Percentiles rank a stretch among this genome's conserved stretches.
Conservation (phyloP, 495 filamentous ascomycete species). For the Xylaria venustula region DNA sequence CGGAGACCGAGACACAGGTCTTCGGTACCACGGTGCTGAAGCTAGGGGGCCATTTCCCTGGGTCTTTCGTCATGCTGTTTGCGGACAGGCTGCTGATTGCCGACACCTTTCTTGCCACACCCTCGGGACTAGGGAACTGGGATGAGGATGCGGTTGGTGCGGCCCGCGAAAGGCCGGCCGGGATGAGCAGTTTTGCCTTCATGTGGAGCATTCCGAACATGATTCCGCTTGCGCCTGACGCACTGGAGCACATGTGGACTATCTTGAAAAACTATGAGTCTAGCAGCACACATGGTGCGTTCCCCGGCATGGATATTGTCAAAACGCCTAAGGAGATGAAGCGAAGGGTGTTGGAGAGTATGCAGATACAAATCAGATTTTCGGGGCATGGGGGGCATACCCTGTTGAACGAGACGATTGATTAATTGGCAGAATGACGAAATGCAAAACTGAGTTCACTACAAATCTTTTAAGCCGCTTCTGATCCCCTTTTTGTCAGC, state of each 20-base stretch:
- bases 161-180: slow-evolving; percentile 45
- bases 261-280: slow-evolving; percentile 58
- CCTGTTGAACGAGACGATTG: slow-evolving; percentile 35
- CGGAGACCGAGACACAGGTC: slow-evolving; percentile 27
- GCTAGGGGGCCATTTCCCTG: slow-evolving; percentile 73
- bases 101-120: slow-evolving; percentile 68
- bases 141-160: slow-evolving; percentile 29
- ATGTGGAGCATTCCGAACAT: slow-evolving; percentile 81
- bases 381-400: slow-evolving; percentile 55
- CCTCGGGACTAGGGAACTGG: slow-evolving; percentile 49
- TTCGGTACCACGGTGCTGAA: slow-evolving; percentile 61
- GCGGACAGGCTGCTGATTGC: slow-evolving; percentile 62
- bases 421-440: neutral
- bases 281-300: slow-evolving; percentile 63
- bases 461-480: too few species aligned
- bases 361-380: slow-evolving; percentile 63
- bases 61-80: slow-evolving; percentile 63
- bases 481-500: too few species aligned
- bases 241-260: slow-evolving; percentile 53
- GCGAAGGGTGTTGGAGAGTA: slow-evolving; percentile 66
- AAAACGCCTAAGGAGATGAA: slow-evolving; percentile 51
- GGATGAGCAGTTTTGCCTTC: slow-evolving; percentile 65
- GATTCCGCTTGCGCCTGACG: slow-evolving; percentile 64
- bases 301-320: slow-evolving; percentile 58
- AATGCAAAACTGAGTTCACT: too few species aligned